phyloP scores from a whole-genome alignment of 2,329 filamentous ascomycete species.

The Arachnopeziza araneosa region DNA sequence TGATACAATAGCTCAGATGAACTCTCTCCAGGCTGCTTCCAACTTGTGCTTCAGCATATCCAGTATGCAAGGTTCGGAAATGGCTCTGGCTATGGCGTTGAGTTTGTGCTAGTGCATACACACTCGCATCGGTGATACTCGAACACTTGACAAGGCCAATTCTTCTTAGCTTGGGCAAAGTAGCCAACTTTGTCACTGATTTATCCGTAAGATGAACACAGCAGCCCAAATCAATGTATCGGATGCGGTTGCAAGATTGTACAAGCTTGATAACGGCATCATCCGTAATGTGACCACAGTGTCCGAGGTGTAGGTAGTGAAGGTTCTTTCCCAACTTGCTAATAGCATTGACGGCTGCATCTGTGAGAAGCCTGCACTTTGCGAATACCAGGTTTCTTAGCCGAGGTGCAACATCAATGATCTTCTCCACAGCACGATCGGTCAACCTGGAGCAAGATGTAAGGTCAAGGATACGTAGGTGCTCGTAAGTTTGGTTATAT shows the following conservation, averaged over 20 bases:
- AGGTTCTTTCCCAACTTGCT: slow-evolving; percentile 89
- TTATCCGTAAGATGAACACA: slow-evolving; percentile 82
- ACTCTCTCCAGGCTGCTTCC: slow-evolving; percentile 67
- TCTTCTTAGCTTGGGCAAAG: slow-evolving; percentile 85
- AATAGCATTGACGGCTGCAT: slow-evolving; percentile 81
- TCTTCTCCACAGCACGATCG: slow-evolving; percentile 81
- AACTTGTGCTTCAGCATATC: slow-evolving; percentile 31
- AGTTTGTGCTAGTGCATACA: slow-evolving; percentile 73
- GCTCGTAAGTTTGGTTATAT: slow-evolving; percentile 65
- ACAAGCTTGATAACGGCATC: slow-evolving; percentile 80
- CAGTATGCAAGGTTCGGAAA: background rate
- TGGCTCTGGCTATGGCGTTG: slow-evolving; percentile 5
- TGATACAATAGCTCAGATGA: slow-evolving; percentile 90
- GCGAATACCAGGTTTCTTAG: slow-evolving; percentile 89
- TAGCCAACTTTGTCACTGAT: slow-evolving; percentile 78
- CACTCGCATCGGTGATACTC: slow-evolving; percentile 83
- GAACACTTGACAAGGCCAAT: slow-evolving; percentile 94
- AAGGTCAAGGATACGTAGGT: slow-evolving; percentile 86
- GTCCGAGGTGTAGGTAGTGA: slow-evolving; percentile 92
- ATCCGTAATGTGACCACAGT: slow-evolving; percentile 89
- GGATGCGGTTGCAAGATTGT: slow-evolving; percentile 81
- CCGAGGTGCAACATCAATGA: slow-evolving; percentile 79
- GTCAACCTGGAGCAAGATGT: slow-evolving; percentile 82
- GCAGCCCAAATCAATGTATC: slow-evolving; percentile 97
- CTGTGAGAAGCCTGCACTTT: slow-evolving; percentile 91